These are phyloP conservation scores for Verbena officinalis DNA, from an alignment of 257 asterid genomes.

Conservation along the genomic window DNA sequence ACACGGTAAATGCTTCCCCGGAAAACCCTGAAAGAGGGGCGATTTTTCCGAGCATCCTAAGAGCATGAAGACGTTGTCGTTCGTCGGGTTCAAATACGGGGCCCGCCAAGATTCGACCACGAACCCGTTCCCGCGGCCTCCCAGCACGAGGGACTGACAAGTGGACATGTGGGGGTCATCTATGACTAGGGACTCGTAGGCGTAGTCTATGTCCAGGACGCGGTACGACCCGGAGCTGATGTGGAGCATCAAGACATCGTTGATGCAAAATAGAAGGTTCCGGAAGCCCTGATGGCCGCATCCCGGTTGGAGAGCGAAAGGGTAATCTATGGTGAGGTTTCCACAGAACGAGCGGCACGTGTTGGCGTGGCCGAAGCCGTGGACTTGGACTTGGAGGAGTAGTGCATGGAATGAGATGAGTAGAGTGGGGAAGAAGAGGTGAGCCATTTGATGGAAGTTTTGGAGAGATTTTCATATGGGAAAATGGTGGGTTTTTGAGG, in stretches of 20 bases:
- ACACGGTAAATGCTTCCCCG: constrained; percentile 71
- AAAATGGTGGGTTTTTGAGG: background rate
- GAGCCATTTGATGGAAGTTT: constrained; percentile 49
- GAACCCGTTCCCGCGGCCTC: constrained; percentile 87
- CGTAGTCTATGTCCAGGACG: constrained; percentile 80
- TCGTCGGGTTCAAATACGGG: constrained; percentile 58
- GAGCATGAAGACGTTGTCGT: constrained; percentile 84
- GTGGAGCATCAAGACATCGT: constrained; percentile 85
- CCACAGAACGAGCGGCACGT: constrained; percentile 88
- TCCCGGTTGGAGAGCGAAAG: constrained; percentile 72
- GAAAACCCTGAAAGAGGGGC: constrained; percentile 70
- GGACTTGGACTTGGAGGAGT: constrained; percentile 28
- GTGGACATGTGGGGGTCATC: constrained; percentile 95
- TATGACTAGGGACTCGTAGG: constrained; percentile 68
- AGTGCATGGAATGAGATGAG: constrained; percentile 29
- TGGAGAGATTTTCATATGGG: constrained; percentile 9
- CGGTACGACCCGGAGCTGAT: constrained; percentile 89
- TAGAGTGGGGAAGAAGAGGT: constrained; percentile 25
- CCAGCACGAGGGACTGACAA: constrained; percentile 67
- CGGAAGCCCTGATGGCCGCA: constrained; percentile 89
- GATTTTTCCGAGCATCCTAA: constrained; percentile 74
- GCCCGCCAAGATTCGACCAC: constrained; percentile 81
- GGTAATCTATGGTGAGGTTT: constrained; percentile 78
- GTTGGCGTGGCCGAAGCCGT: constrained; percentile 42
- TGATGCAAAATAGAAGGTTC: constrained; percentile 84